Conservation (phyloP, 2,329 filamentous ascomycete genomes). For the Metarhizium robertsii region DNA sequence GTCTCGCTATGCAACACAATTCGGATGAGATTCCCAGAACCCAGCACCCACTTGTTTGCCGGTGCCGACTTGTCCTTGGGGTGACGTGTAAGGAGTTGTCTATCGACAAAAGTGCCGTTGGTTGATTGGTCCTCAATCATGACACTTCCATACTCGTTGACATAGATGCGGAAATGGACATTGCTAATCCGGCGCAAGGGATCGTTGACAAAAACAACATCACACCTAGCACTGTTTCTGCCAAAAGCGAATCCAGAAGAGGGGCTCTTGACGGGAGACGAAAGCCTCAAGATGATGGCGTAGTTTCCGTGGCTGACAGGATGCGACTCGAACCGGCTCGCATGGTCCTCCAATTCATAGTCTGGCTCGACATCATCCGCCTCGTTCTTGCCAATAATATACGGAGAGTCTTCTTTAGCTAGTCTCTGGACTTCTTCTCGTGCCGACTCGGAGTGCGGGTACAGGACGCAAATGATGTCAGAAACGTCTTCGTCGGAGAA, state of each 20-base stretch:
- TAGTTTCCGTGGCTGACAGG: conserved; percentile 43
- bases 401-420: conserved; percentile 35
- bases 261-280: conserved; percentile 60
- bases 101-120: conserved; percentile 89
- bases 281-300: conserved; percentile 75
- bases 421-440: conserved; percentile 56
- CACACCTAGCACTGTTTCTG: conserved; percentile 61
- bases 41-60: conserved; percentile 49
- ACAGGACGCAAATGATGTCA: conserved; percentile 82
- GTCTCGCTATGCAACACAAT: conserved; percentile 47
- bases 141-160: conserved; percentile 75
- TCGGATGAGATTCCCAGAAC: conserved; percentile 63
- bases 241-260: conserved; percentile 77
- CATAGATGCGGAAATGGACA: conserved; percentile 87
- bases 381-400: conserved; percentile 39
- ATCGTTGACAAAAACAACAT: conserved; percentile 60
- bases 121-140: conserved; percentile 93
- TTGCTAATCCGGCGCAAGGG: conserved; percentile 74
- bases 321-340: conserved; percentile 32
- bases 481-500: conserved; percentile 74
- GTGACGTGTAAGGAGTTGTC: conserved; percentile 46
- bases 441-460: conserved; percentile 67
- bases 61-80: conserved; percentile 23
- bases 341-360: conserved; percentile 40
- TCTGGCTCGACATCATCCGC: conserved; percentile 42